Base-by-base conservation (phyloP, 345 rosid species). In the Aurinia saxatilis region DNA sequence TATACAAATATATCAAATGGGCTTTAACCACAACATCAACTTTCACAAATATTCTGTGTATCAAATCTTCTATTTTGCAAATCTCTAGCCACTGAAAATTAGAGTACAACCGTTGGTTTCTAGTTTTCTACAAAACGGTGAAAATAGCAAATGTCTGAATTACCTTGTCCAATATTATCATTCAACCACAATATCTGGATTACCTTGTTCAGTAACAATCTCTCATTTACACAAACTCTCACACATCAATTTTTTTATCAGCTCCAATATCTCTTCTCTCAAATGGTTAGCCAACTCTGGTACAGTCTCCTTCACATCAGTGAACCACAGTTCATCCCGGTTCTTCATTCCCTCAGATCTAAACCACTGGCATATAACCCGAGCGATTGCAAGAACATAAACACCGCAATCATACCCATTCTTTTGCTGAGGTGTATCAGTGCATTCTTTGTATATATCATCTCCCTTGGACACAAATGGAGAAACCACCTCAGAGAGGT, bases 361-460 rank as follows among this genome's bases (percentile, higher is more conserved):
- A 56, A 79, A 46, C 97, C 97, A 85, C 29, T 50, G 10, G 70
- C 85, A 84, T 50, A 84, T 79, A 15, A 75, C 76, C 50, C 77
- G 72, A 13, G 95, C 85, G 15, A 53, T 70, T 9, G 96, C 91
- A 5, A 75, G 71, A 39, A 87, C 84, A 35, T 73, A 80, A 33
- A 87, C 66, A 34, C 97, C 97, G 35, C 97, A 87, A 45, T 92
- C 99, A 10, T 76, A 75, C 29, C 88, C 80, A 71, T 87, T 90
- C 55, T 56, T 49, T 62, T 93, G 96, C 73, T 71, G 83, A 0
- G 91, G 97, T 5, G 97, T 79, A 42, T 74, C 79, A 1, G 40
- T 25, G 62, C 66, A 70, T 18, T 83, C 87, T 25, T 52, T 62
- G 64, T 72, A 85, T 37, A 39, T 47, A n/a, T 77, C 77, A 16